Evolutionary conservation across 2,329 filamentous ascomycete genomes (phyloP).

Genomic region (Blastomyces silverae): DNA sequence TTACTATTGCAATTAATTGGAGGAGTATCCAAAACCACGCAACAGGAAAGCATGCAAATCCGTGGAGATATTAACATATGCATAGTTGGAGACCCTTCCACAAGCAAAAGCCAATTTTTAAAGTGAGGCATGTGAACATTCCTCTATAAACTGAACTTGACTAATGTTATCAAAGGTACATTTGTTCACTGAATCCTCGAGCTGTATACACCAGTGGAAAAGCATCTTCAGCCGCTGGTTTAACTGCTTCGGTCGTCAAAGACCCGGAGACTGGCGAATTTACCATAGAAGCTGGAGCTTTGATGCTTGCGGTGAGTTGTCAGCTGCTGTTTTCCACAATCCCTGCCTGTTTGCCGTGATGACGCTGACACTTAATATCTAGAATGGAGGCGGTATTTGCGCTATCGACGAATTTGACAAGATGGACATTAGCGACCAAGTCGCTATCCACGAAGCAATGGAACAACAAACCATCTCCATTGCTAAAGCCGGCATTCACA

Average conservation of each 20-base stretch:
- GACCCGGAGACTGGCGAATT: slow-evolving; percentile 98
- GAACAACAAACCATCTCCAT: slow-evolving; percentile 99
- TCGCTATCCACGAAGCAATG: slow-evolving; percentile 99
- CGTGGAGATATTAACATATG: slow-evolving; percentile 98
- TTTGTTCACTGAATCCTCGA: slow-evolving; percentile 92
- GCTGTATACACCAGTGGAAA: slow-evolving; percentile 98
- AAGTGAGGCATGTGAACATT: slow-evolving; percentile 48
- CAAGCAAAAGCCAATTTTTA: slow-evolving; percentile 94
- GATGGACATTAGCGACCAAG: slow-evolving; percentile 96
- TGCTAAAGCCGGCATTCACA: slow-evolving; percentile 96
- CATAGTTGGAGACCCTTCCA: slow-evolving; percentile 93
- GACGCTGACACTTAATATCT: slow-evolving; percentile 13
- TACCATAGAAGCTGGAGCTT: slow-evolving; percentile 93
- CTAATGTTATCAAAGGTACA: slow-evolving; percentile 50
- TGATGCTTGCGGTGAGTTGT: slow-evolving; percentile 71
- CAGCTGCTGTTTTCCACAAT: not conserved
- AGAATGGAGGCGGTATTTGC: slow-evolving; percentile 81
- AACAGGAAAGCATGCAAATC: slow-evolving; percentile 81
- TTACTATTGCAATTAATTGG: slow-evolving; percentile 89
- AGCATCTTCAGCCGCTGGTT: slow-evolving; percentile 91
- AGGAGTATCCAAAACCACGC: slow-evolving; percentile 85
- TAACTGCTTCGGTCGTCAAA: slow-evolving; percentile 94
- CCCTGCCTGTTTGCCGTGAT: not conserved
- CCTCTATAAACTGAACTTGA: not conserved
- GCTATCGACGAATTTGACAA: slow-evolving; percentile 99